Base-by-base conservation (phyloP, 2,329 filamentous ascomycete species). In the Bipolaris zeicola region DNA sequence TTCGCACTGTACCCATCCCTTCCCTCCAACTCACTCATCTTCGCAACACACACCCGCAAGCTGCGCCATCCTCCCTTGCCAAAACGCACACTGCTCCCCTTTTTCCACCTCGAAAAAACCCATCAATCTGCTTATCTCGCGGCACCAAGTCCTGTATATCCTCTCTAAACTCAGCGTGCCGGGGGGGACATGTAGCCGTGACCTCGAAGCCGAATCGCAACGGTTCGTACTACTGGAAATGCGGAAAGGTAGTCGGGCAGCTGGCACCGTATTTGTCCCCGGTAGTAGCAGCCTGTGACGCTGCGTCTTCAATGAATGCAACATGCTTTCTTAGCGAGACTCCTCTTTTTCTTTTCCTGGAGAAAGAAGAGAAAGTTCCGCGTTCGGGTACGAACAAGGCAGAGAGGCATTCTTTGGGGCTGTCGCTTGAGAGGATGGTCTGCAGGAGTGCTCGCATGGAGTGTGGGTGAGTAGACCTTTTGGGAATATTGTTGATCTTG, bases 11-110 rank as follows among this genome's bases (percentile, higher is more conserved):
- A 3, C 3, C 3, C 41, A 13, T 16, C 20, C 49, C 11, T 13
- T 36, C 1, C 14, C 20, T 3, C n/a, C 44, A 10, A 1, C 41
- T 68, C 58, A 66, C 5, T 68, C 65, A 5, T 65, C 50, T n/a
- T 41, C 45, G 44, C 45, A 68, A 42, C 20, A 50, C 56, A 45
- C 56, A 45, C 48, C 34, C 26, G 50, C 58, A 45, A 70, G 52
- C 50, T 67, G 55, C 7, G 48, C 46, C 22, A 60, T 57, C 63
- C 74, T 74, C 60, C 53, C 66, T 34, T 62, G 50, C 67, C 64
- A 72, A 55, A 64, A 72, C 37, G 52, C 52, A 51, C 60, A 48
- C 42, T 70, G 52, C 14, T 68, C 66, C 45, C 20, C 20, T 20
- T 62, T 59, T 37, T 70, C 64, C n/a, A 66, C 46, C 14, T 58